Percentiles rank a stretch among this genome's conserved stretches.
Conservation (phyloP, 495 filamentous ascomycete species). For the Aspergillus haitiensis region DNA sequence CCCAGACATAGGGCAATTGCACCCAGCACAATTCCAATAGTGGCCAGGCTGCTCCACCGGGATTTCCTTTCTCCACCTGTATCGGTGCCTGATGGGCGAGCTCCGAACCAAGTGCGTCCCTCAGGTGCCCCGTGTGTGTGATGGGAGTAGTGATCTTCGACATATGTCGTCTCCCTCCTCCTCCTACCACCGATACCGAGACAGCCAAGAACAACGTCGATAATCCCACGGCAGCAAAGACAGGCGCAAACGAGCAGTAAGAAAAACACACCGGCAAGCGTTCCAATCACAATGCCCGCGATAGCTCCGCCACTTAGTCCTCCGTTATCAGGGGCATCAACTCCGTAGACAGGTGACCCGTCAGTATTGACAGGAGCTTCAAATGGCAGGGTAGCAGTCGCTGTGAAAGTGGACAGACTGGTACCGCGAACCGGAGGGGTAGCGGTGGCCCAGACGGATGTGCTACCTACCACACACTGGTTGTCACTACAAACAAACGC, state of each 20-base stretch:
- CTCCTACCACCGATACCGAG: conserved; percentile 58
- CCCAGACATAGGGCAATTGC: conserved; percentile 72
- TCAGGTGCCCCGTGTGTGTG: conserved; percentile 51
- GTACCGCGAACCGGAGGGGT: conserved; percentile 69
- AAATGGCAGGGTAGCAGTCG: conserved; percentile 61
- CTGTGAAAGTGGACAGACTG: conserved; percentile 58
- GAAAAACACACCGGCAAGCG: conserved; percentile 71
- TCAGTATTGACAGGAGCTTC: conserved; percentile 57
- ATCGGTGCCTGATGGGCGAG: conserved; percentile 51
- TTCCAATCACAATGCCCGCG: conserved; percentile 91
- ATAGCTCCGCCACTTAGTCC: conserved; percentile 81
- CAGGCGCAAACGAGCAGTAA: conserved; percentile 73
- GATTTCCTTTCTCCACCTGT: conserved; percentile 53
- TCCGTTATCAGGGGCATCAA: conserved; percentile 41
- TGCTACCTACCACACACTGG: conserved; percentile 43
- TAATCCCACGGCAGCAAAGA: conserved; percentile 65
- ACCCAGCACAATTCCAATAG: conserved; percentile 59
- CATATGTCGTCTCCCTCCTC: conserved; percentile 56
- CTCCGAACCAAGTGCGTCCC: conserved; percentile 69
- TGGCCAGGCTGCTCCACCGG: conserved; percentile 57
- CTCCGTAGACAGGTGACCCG: conserved; percentile 47
- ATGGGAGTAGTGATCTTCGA: conserved; percentile 69
- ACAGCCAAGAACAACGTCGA: conserved; percentile 63
- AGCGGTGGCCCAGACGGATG: conserved; percentile 40
- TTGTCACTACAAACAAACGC: conserved; percentile 63